phyloP scores from a whole-genome alignment of 78 protist genomes.

The Isochrysis galbana region DNA sequence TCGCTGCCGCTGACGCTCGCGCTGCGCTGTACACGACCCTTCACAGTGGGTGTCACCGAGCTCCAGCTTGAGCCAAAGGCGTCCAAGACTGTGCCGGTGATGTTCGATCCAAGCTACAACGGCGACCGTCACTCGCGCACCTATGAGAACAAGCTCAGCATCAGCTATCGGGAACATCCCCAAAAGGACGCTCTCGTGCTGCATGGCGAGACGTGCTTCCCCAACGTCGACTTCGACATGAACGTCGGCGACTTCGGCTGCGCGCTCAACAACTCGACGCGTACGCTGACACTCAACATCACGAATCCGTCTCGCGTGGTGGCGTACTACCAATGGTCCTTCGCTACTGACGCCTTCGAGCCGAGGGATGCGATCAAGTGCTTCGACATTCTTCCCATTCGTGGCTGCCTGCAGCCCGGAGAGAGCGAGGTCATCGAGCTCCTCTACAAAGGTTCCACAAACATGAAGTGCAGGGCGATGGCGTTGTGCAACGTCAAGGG shows the following conservation, averaged over 20 bases:
- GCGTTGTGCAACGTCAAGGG: conserved; percentile 68
- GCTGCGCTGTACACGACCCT: conserved; percentile 47
- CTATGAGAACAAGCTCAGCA: not conserved
- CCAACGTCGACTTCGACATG: conserved; percentile 54
- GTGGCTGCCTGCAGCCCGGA: conserved; percentile 57
- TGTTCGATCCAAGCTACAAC: conserved; percentile 43
- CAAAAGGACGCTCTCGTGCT: conserved; percentile 54
- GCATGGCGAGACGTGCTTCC: conserved; percentile 56
- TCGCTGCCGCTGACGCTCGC: conserved; percentile 48
- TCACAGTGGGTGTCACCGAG: conserved; percentile 45
- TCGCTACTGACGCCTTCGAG: conserved; percentile 6
- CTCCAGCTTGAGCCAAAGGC: conserved; percentile 36
- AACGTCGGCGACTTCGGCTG: conserved; percentile 48
- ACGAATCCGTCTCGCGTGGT: conserved; percentile 50
- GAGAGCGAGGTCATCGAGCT: conserved; percentile 47
- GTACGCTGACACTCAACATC: not conserved
- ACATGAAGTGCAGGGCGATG: conserved; percentile 22
- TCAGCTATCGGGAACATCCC: conserved; percentile 62
- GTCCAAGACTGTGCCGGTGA: conserved; percentile 8
- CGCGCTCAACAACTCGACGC: conserved; percentile 60
- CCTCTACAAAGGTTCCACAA: conserved; percentile 42
- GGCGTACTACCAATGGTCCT: conserved; percentile 52
- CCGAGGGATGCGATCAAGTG: not conserved
- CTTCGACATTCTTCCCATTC: conserved; percentile 70
- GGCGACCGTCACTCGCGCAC: conserved; percentile 45